Percentiles rank a stretch among this genome's conserved stretches.
phyloP scores from a whole-genome alignment of 2,329 filamentous ascomycete genomes.

The Aureobasidium mangrovei region DNA sequence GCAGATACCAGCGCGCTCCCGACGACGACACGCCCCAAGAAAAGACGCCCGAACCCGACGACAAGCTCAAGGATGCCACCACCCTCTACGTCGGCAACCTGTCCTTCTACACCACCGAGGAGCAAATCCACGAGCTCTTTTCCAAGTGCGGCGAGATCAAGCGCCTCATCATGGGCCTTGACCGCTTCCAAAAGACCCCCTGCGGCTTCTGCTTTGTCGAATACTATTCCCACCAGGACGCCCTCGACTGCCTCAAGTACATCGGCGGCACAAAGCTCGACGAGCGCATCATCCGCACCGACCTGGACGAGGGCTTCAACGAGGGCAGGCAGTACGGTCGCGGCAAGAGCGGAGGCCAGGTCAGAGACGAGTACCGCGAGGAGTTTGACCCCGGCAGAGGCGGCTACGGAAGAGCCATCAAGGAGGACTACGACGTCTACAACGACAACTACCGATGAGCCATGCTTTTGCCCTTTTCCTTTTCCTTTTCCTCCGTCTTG shows the following conservation, averaged over 20 bases:
- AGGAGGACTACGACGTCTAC: slow-evolving; percentile 14
- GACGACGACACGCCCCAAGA: slow-evolving; percentile 34
- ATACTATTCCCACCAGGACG: slow-evolving; percentile 96
- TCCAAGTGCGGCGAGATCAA: slow-evolving; percentile 85
- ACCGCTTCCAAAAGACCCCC: slow-evolving; percentile 93
- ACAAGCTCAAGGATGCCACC: slow-evolving; percentile 76
- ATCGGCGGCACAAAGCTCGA: slow-evolving; percentile 96
- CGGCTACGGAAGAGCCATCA: slow-evolving; percentile 13
- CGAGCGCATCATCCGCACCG: slow-evolving; percentile 90
- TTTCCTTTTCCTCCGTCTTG: background rate
- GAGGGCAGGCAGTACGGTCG: slow-evolving; percentile 92
- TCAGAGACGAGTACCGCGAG: slow-evolving; percentile 93
- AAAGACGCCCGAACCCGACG: slow-evolving; percentile 53
- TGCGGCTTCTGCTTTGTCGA: slow-evolving; percentile 99
- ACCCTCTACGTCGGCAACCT: slow-evolving; percentile 97
- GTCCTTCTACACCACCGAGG: slow-evolving; percentile 97
- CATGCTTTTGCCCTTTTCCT: background rate
- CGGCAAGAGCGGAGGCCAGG: slow-evolving; percentile 92
- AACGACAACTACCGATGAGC: slow-evolving; percentile 14
- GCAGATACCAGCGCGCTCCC: slow-evolving; percentile 52
- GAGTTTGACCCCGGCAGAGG: slow-evolving; percentile 73
- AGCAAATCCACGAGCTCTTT: slow-evolving; percentile 80
- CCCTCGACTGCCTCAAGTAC: slow-evolving; percentile 97
- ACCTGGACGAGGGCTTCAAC: slow-evolving; percentile 89
- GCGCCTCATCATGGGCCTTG: slow-evolving; percentile 92